Base-by-base conservation (phyloP, 768 basidiomycete genomes). In the Psilocybe tampanensis region DNA sequence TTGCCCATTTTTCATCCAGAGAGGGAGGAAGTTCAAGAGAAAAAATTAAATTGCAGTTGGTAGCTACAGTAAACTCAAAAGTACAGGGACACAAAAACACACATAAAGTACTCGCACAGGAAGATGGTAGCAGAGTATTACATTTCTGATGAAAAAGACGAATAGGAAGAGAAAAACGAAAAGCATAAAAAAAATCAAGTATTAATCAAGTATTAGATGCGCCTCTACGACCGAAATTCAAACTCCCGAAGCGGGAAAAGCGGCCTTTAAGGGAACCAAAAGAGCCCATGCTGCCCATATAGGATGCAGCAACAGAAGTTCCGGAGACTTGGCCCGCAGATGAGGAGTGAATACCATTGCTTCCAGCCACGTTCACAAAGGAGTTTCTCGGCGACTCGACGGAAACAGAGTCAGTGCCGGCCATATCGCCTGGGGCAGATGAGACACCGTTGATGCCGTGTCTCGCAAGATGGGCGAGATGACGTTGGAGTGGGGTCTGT, bases 381-480 rank as follows among this genome's bases (percentile, higher is more conserved):
- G 91, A 93, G 61, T 88, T 84, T 42, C 84, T 88, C 23, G 84
- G 87, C 1, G 91, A 92, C 62, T 83, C 85, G 15, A 76, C 78
- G 7, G 85, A 88, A 19, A 86, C 69, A 2, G 83, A 81, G 66
- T 88, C 87, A 57, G 79, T 81, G 1, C 78, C 83, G 4, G 74
- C 76, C 34, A 72, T 73, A 43, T 91, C 90, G 3, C 84, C 85
- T 34, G 89, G 90, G 7, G 88, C 88, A 1, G 89, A 90, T 23
- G 91, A 82, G 5, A 94, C 86, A 1, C 88, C 91, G 44, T 85
- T 88, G 70, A 94, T 88, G 9, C 92, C 92, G 65, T 94, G 90
- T 23, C 89, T 81, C 17, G 92, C 85, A 6, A 94, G 78, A 61
- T 93, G 87, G 5, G 91, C 92, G 0, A 94, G 79, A 59, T 92